Percentiles rank a stretch among this genome's conserved stretches.
Evolutionary conservation across 805 yeast genomes (phyloP).

Genomic region (Cyberlindnera maritima): DNA sequence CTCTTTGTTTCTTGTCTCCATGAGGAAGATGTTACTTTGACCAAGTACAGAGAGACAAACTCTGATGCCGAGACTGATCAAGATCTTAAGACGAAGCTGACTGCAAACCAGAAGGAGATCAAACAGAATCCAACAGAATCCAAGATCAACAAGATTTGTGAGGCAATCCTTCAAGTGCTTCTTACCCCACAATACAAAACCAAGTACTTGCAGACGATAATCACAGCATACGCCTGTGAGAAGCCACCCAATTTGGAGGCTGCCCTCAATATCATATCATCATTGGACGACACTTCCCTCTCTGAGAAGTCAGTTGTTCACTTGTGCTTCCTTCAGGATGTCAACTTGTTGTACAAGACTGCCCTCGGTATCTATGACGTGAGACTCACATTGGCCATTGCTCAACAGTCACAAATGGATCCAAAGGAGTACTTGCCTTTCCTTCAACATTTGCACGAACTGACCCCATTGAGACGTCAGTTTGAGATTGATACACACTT

Average conservation of each 20-base stretch:
- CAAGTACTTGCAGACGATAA: conserved; percentile 68
- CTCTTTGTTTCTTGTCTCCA: conserved; percentile 81
- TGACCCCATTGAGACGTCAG: conserved; percentile 60
- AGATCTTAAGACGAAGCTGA: conserved; percentile 29
- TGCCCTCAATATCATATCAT: conserved; percentile 65
- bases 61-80: conserved; percentile 31
- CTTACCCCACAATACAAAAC: conserved; percentile 46
- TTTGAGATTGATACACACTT: conserved; percentile 80
- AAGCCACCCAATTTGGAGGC: conserved; percentile 79
- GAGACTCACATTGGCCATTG: conserved; percentile 74
- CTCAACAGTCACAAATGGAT: conserved; percentile 96
- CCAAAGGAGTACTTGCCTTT: conserved; percentile 97
- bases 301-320: conserved; percentile 70
- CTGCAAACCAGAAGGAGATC: conserved; percentile 29
- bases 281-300: conserved; percentile 44
- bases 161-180: conserved; percentile 59
- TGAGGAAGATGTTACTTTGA: conserved; percentile 79
- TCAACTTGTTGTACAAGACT: conserved; percentile 72
- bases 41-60: conserved; percentile 78
- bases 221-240: conserved; percentile 92
- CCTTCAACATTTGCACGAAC: conserved; percentile 72
- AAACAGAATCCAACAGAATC: conserved; percentile 39
- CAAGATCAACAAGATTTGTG: conserved; percentile 77
- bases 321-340: conserved; percentile 87
- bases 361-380: conserved; percentile 84